These are phyloP conservation scores for Polygonum aviculare DNA, from an alignment of 148 eudicot species.

Conservation along the genomic window DNA sequence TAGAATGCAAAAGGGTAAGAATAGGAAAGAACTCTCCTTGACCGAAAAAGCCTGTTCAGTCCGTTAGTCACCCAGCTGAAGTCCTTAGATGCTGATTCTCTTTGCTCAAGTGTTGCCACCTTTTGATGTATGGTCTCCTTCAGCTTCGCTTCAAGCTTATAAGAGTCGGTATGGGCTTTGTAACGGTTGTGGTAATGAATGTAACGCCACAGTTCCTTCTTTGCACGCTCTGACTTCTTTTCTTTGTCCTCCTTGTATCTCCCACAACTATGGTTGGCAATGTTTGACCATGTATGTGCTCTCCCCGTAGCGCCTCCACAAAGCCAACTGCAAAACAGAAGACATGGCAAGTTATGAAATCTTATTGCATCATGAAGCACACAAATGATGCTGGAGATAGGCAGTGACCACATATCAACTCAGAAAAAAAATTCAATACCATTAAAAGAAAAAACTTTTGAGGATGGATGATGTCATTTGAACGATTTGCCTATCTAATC, in stretches of 20 bases:
- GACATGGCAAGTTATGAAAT: neutral
- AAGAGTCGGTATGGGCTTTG: conserved; percentile 71
- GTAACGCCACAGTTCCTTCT: conserved; percentile 48
- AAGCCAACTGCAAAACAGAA: conserved; percentile 39
- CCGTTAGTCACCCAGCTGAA: conserved; percentile 70
- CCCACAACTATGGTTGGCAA: conserved; percentile 47
- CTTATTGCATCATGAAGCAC: neutral
- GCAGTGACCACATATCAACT: neutral
- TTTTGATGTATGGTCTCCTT: conserved; percentile 36
- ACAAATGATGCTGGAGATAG: neutral
- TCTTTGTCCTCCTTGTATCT: conserved; percentile 47
- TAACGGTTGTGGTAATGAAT: conserved; percentile 62
- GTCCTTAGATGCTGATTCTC: conserved; percentile 32
- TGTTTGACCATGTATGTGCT: conserved; percentile 12
- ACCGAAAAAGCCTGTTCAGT: conserved; percentile 52
- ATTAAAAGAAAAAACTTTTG: too few relatives aligned
- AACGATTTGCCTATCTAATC: conserved; percentile 12
- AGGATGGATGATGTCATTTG: too few relatives aligned
- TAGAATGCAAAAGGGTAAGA: conserved; percentile 75
- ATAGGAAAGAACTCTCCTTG: conserved; percentile 60
- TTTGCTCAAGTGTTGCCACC: conserved; percentile 29
- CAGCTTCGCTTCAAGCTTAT: conserved; percentile 47
- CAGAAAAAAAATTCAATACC: too few relatives aligned
- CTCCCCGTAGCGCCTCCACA: conserved; percentile 54
- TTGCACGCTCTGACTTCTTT: conserved; percentile 30